phyloP scores from a whole-genome alignment of 2,329 filamentous ascomycete genomes.

The Penicillium sp. region DNA sequence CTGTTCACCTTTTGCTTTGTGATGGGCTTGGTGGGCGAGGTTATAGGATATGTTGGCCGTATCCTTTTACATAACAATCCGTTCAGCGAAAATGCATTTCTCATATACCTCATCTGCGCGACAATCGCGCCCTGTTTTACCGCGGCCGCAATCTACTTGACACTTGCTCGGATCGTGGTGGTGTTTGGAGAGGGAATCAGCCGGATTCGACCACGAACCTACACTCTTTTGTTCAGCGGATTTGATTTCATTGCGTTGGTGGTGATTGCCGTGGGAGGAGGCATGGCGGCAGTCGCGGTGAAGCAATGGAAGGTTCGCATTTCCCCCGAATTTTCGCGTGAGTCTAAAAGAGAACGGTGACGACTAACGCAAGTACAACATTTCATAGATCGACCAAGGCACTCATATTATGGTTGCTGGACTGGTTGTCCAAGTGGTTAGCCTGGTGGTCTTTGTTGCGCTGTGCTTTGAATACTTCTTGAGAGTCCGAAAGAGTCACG shows the following conservation, averaged over 20 bases:
- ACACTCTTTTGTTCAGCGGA: neutral
- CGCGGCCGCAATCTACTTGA: neutral
- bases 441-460: conserved; percentile 9
- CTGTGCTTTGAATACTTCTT: neutral
- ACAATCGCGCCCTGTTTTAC: conserved; percentile 1
- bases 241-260: neutral
- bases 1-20: conserved; percentile 2
- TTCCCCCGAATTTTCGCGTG: neutral
- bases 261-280: neutral
- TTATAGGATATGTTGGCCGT: neutral
- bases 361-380: neutral
- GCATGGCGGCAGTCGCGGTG: neutral
- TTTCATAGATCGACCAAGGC: conserved; percentile 1
- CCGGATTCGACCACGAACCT: conserved; percentile 1
- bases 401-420: conserved; percentile 15
- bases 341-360: neutral
- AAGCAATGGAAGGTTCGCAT: neutral
- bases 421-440: conserved; percentile 13
- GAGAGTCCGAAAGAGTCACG: neutral
- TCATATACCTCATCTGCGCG: conserved; percentile 1
- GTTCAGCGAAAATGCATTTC: neutral
- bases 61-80: neutral
- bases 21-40: conserved; percentile 1
- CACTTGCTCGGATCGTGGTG: conserved; percentile 1
- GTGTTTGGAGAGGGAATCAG: neutral